These are phyloP conservation scores for Geotrichum carabidarum DNA, from an alignment of 1,139 yeast species.

Conservation along the genomic window DNA sequence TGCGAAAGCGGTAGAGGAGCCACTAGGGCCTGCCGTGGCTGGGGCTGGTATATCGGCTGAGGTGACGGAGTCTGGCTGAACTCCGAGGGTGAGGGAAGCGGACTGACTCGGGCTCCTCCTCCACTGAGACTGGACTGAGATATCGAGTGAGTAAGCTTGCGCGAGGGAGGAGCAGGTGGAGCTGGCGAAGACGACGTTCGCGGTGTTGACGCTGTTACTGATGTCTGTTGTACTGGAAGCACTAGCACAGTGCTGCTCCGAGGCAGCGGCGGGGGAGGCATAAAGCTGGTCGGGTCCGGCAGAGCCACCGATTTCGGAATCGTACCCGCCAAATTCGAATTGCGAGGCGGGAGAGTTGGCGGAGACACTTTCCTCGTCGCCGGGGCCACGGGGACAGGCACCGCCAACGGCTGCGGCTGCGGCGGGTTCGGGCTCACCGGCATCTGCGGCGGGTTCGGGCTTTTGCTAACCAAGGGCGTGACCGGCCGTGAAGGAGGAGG, in stretches of 20 bases:
- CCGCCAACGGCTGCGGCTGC: too few relatives aligned
- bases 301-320: neutral
- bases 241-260: neutral
- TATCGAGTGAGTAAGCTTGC: conserved; percentile 17
- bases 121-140: conserved; percentile 6
- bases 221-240: neutral
- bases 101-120: neutral
- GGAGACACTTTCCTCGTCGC: too few relatives aligned
- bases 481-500: conserved; percentile 18
- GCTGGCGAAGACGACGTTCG: conserved; percentile 6
- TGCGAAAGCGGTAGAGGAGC: neutral
- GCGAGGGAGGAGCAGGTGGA: conserved; percentile 25
- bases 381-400: too few relatives aligned
- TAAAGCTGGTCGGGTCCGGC: conserved; percentile 13
- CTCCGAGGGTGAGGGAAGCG: conserved; percentile 12
- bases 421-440: conserved; percentile 4
- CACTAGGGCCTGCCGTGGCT: neutral
- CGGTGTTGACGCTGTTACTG: too few relatives aligned
- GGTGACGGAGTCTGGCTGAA: neutral
- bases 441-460: neutral
- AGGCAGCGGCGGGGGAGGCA: conserved; percentile 18
- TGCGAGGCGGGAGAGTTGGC: too few relatives aligned
- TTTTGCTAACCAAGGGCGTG: conserved; percentile 1
- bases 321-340: too few relatives aligned
- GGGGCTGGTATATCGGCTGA: neutral